Base-by-base conservation (phyloP, 345 rosid genomes). In the Lepidium sativum region DNA sequence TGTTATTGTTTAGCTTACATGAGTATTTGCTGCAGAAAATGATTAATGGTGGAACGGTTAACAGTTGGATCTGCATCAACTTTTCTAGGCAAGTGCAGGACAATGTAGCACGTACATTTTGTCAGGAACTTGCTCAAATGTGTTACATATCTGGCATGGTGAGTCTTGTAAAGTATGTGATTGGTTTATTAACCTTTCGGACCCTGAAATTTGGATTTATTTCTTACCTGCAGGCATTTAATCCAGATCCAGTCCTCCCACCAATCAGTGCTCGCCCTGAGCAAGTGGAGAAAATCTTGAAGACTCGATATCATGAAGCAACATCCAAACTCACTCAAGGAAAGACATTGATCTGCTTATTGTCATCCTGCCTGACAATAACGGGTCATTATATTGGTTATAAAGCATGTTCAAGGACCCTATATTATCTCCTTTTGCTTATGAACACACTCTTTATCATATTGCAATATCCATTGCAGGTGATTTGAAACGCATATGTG, bases 341-440 rank as follows among this genome's bases (percentile, higher is more conserved):
- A 95, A 81, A 73, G 99, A 91, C 67, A 84, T 95, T 63, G 99
- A 95, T 77, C 83, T 95, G 6, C 91, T 95, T n/a, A 82, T 95
- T 47, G 98, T 88, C 42, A 85, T 95, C 72, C 86, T 95, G 8
- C 99, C 98, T 0, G 99, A 95, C 78, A 95, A 88, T 50, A 95
- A 95, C 61, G 99, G 99, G 33, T 88, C 99, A 41, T 89, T 95
- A 44, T 95, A 95, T 67, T 98, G n/a, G n/a, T 98, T 95, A 88
- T 47, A 37, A 16, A 5, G 25, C 33, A 6, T 60, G 25, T 23
- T 12, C 25, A 18, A 15, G 12, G 2, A 33, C 1, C 6, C 31
- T 29, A 21, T 33, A 14, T 37, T 0, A 1, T 54, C 51, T 65
- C 9, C 4, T 40, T 66, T 51, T 25, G 2, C 37, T 6, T 51